Evolutionary conservation across 371 early-diverging fungal genomes (phyloP).

Genomic region (Cokeromyces recurvatus): DNA sequence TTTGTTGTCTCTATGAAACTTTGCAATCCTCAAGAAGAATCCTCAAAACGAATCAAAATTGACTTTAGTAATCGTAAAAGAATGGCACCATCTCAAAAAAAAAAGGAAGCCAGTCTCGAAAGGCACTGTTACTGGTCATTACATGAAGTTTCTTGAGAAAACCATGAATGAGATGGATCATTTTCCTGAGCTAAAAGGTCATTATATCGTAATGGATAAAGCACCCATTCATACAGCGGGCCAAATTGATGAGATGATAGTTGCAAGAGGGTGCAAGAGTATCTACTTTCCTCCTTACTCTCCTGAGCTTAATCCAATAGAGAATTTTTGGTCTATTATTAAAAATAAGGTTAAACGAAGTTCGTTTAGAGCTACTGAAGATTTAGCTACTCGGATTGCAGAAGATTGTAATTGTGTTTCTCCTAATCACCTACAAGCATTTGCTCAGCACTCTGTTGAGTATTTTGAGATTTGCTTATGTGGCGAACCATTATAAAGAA

Average conservation of each 20-base stretch:
- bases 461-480: constrained; percentile 9
- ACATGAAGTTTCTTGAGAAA: constrained; percentile 7
- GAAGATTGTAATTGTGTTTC: constrained; percentile 13
- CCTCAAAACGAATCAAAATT: constrained; percentile 9
- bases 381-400: background rate
- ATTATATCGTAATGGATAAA: constrained; percentile 19
- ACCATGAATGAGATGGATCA: constrained; percentile 18
- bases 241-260: constrained; percentile 6
- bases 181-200: constrained; percentile 12
- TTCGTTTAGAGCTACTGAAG: constrained; percentile 3
- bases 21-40: constrained; percentile 10
- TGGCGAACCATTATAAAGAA: background rate
- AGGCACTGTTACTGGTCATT: constrained; percentile 11
- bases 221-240: constrained; percentile 7
- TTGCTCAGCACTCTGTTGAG: constrained; percentile 13
- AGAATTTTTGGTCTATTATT: background rate
- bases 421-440: constrained; percentile 11
- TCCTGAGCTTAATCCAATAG: constrained; percentile 9
- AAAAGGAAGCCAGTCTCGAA: constrained; percentile 6
- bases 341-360: constrained; percentile 4
- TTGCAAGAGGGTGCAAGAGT: background rate
- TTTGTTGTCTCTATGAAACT: constrained; percentile 12
- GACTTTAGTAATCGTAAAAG: constrained; percentile 8
- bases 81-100: constrained; percentile 3
- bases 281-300: constrained; percentile 2